These are phyloP conservation scores for Solanum megistacrolobum DNA, from an alignment of 257 asterid species.

Conservation along the genomic window DNA sequence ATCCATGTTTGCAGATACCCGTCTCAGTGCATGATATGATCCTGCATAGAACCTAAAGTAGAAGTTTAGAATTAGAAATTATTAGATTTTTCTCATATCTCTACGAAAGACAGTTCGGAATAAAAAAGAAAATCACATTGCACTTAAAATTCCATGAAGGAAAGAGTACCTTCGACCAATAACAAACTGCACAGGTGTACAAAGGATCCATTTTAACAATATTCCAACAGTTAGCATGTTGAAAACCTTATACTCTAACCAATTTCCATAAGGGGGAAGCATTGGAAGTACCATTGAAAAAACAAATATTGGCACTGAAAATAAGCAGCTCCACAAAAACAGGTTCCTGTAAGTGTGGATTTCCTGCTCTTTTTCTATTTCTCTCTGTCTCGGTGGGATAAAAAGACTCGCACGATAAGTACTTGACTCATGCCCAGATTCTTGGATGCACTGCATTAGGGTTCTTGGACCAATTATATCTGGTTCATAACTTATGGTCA, in stretches of 20 bases:
- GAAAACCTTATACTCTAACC: conserved; percentile 74
- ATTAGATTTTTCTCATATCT: neutral
- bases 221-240: conserved; percentile 74
- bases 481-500: conserved; percentile 64
- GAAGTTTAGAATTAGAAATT: neutral
- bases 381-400: conserved; percentile 75
- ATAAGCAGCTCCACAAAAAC: conserved; percentile 83
- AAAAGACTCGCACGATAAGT: conserved; percentile 54
- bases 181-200: conserved; percentile 92
- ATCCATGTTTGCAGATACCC: conserved; percentile 95
- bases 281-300: conserved; percentile 91
- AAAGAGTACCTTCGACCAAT: conserved; percentile 73
- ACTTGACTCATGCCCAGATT: conserved; percentile 49
- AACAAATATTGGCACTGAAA: conserved; percentile 71
- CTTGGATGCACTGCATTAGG: conserved; percentile 58
- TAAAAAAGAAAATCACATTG: neutral
- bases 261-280: conserved; percentile 89
- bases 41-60: conserved; percentile 83
- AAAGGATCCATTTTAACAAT: conserved; percentile 84
- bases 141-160: neutral
- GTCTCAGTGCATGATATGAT: conserved; percentile 78
- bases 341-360: conserved; percentile 52
- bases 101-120: neutral
- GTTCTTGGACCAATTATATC: conserved; percentile 84
- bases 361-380: conserved; percentile 64